A percentile compares a stretch with the other conserved stretches of the same genome.
Evolutionary conservation across 2,329 filamentous ascomycete species (phyloP).

Genomic region (Colletotrichum acutatum): DNA sequence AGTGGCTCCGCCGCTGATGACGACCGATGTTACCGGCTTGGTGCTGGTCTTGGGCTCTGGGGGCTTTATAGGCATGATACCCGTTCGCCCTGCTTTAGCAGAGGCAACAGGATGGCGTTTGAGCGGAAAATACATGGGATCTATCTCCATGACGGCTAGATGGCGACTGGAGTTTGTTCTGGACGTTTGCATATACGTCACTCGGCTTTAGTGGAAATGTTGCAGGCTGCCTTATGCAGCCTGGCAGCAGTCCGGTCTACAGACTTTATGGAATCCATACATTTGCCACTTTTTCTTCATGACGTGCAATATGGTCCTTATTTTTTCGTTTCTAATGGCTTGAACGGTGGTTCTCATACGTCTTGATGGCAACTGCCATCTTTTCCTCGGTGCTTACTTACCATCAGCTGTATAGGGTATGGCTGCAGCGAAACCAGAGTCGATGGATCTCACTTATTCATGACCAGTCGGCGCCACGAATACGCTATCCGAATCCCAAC

Average conservation of each 20-base stretch:
- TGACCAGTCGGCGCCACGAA: background rate
- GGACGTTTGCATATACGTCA: slow-evolving; percentile 26
- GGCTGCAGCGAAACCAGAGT: background rate
- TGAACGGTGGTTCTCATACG: background rate
- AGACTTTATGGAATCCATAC: background rate
- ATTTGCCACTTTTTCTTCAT: background rate
- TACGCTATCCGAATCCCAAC: background rate
- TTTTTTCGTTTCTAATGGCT: background rate
- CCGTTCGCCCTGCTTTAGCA: background rate
- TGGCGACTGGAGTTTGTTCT: slow-evolving; percentile 22
- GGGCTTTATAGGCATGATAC: slow-evolving; percentile 19
- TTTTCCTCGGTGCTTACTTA: background rate
- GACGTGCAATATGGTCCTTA: background rate
- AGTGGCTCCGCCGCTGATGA: background rate
- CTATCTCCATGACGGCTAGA: background rate
- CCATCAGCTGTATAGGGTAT: background rate
- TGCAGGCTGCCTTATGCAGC: background rate
- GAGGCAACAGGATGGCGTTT: slow-evolving; percentile 24
- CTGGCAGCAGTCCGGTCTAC: background rate
- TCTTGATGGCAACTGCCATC: background rate
- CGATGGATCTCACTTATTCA: background rate
- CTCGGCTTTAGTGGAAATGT: slow-evolving; percentile 3
- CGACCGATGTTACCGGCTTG: background rate
- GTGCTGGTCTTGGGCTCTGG: slow-evolving; percentile 24
- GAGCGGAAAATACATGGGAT: slow-evolving; percentile 12